phyloP scores from a whole-genome alignment of 164 flowering plant genomes.

The Warburgia ugandensis region DNA sequence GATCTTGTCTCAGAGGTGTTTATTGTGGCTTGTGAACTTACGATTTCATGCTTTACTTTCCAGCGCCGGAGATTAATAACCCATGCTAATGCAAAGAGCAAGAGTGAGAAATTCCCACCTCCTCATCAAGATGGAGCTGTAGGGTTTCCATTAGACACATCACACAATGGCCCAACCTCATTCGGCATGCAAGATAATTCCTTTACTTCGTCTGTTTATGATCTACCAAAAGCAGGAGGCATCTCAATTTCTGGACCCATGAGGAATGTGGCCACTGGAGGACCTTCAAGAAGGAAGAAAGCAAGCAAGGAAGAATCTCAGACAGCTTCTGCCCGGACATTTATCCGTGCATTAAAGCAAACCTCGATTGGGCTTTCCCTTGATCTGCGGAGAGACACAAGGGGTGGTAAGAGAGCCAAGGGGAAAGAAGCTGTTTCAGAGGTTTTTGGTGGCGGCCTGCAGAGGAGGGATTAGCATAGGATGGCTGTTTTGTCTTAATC shows the following conservation, averaged over 20 bases:
- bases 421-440: constrained; percentile 41
- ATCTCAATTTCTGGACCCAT: constrained; percentile 23
- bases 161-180: constrained; percentile 48
- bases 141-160: constrained; percentile 43
- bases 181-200: constrained; percentile 48
- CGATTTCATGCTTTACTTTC: constrained; percentile 6
- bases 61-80: constrained; percentile 63
- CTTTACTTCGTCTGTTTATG: constrained; percentile 43
- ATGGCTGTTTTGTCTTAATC: no score
- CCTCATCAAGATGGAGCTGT: constrained; percentile 87
- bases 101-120: constrained; percentile 95
- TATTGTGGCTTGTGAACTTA: not conserved
- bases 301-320: constrained; percentile 29
- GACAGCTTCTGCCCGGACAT: constrained; percentile 36
- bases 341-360: constrained; percentile 39
- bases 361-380: constrained; percentile 38
- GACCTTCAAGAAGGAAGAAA: constrained; percentile 38
- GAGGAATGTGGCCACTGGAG: constrained; percentile 26
- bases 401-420: constrained; percentile 17
- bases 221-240: constrained; percentile 27
- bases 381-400: constrained; percentile 24
- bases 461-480: no score
- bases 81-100: constrained; percentile 68
- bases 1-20: no score
- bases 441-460: constrained; percentile 35